Base-by-base conservation (phyloP, 1,284 basidiomycete genomes). In the Leccinum angustisporum region DNA sequence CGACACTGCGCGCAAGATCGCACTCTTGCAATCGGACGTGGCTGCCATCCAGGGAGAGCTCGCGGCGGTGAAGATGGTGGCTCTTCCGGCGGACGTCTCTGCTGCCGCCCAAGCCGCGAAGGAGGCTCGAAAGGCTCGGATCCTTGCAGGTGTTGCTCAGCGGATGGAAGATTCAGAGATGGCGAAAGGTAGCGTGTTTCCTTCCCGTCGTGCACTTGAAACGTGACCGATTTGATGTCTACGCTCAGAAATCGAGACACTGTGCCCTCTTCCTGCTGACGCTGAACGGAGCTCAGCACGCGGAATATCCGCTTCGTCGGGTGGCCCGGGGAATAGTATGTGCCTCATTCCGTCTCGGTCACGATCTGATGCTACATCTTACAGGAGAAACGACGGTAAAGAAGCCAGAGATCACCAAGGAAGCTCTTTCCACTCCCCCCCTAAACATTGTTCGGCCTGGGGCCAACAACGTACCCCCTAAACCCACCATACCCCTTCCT, bases 1-100 rank as follows among this genome's bases (percentile, higher is more conserved):
- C 16, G 70, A 74, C 10, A 9, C 58, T 7, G 36, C 69, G 0
- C 65, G 56, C 27, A 73, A 58, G 63, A 63, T 72, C 11, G 33
- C 50, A 5, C 57, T 66, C 14, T 50, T 74, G 3, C 58, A 66
- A n/a, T 61, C 61, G 18, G 70, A 60, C 11, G 13, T 72, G 4
- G 67, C 57, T 0, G 43, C 21, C 5, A 46, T 70, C 36, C 62
- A 40, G 40, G 36, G 55, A 11, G 62, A 69, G 14, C 58, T 68
- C 25, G 10, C 48, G n/a, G 27, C 33, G 16, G 18, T 67, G 51
- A 71, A 63, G 65, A 40, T 36, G 34, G 21, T 50, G 36, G 46
- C 30, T 3, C 1, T 51, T 16, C 61, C 68, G 13, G 36, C 5
- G 33, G 30, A 62, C 1, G 58, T 14, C 11, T 4, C 27, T 13